A percentile compares a stretch with the other conserved stretches of the same genome.
phyloP scores from a whole-genome alignment of 192 early-diverging fungal genomes.

The Backusella parvicylindrica region DNA sequence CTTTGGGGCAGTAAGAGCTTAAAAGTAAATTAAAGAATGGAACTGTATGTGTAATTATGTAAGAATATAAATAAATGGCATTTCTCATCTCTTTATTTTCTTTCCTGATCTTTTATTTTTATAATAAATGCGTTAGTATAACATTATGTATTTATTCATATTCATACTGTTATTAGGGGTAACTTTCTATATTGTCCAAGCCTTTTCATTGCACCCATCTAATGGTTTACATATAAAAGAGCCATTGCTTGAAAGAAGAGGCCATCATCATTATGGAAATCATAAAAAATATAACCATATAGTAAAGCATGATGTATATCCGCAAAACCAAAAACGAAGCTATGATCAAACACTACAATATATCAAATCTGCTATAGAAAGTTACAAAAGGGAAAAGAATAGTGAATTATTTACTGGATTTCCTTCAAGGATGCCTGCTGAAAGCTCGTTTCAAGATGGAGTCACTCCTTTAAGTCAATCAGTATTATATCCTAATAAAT shows the following conservation, averaged over 20 bases:
- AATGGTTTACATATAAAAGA: background rate
- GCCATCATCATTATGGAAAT: background rate
- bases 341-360: background rate
- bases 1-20: background rate
- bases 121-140: background rate
- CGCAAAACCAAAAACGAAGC: background rate
- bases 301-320: background rate
- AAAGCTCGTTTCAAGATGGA: background rate
- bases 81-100: background rate
- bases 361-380: background rate
- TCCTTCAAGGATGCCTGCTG: background rate
- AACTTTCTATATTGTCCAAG: background rate
- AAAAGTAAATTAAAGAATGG: background rate
- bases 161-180: background rate
- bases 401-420: background rate
- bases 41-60: background rate
- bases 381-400: background rate
- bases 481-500: background rate
- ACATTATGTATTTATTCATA: background rate
- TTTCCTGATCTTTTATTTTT: background rate
- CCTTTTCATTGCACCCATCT: background rate
- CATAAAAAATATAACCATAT: background rate
- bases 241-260: background rate
- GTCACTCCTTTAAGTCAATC: background rate
- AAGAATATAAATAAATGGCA: background rate